A percentile compares a stretch with the other conserved stretches of the same genome.
phyloP scores from a whole-genome alignment of 352 stramenopile species.

The Paralagenidium karlingii region DNA sequence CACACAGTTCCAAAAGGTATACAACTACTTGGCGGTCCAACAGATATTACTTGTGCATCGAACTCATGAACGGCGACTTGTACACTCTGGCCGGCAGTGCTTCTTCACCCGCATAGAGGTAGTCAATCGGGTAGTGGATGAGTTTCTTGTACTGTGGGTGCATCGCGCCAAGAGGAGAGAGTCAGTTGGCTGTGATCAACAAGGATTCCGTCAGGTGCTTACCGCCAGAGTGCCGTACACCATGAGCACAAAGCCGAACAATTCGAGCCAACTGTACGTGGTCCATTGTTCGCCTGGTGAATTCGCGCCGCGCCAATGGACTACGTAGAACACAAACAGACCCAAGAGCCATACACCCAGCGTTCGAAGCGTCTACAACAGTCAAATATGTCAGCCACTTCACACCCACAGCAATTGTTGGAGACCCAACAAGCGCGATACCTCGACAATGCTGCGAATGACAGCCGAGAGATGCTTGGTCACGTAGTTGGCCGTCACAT shows the following conservation, averaged over 20 bases:
- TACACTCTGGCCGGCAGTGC: constrained; percentile 12
- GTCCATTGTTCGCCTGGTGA: constrained; percentile 65
- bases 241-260: constrained; percentile 64
- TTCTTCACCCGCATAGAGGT: constrained; percentile 37
- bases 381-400: constrained; percentile 5
- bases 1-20: no score
- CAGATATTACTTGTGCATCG: constrained; percentile 46
- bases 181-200: neutral
- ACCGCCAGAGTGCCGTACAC: constrained; percentile 67
- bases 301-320: constrained; percentile 43
- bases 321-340: constrained; percentile 69
- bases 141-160: constrained; percentile 79
- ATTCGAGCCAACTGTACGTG: constrained; percentile 58
- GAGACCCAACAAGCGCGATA: constrained; percentile 8
- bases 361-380: constrained; percentile 50
- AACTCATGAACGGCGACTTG: constrained; percentile 71
- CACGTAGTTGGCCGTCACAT: constrained; percentile 75
- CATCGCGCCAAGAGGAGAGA: neutral
- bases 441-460: constrained; percentile 73
- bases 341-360: constrained; percentile 64
- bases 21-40: no score
- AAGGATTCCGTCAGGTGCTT: constrained; percentile 12
- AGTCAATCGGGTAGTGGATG: constrained; percentile 23
- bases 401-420: neutral
- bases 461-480: constrained; percentile 77